Evolutionary conservation across 1,284 basidiomycete species (phyloP), one percentile per base, ranked within the genome.

Genomic region (Gymnopus androsaceus): DNA sequence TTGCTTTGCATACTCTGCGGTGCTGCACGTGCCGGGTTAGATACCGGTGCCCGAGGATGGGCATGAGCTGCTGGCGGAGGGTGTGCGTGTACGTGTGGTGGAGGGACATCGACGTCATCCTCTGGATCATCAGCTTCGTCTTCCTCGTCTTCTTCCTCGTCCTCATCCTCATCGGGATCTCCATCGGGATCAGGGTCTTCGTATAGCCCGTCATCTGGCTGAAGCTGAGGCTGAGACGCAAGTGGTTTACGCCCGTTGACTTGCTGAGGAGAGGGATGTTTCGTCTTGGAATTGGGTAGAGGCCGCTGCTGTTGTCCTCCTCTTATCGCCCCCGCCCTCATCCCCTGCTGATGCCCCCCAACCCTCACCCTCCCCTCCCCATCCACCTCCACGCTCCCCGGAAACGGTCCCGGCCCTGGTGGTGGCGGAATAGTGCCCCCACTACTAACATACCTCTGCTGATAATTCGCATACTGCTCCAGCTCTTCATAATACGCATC

Each of bases 401-500:
- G 96, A 77, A 99, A 99, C 1, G 97, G 97, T 19, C 96, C 96
- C 5, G 96, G 96, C 19, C 96, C 96, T 42, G 89, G 92, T 25
- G 95, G 95, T 48, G 94, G 93, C 62, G 93, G 86, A 64, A 94
- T 83, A 50, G 88, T 89, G 61, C 91, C 90, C 68, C 88, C 90
- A 65, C 88, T 90, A 64, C 85, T 87, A 66, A 90, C 89, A 75
- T 94, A 94, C 73, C 88, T 91, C 82, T 94, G 90, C 82, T 98
- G 94, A 77, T 95, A 92, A 75, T 93, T 90, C 73, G 95, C 95
- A 83, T 98, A 98, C 79, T 92, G 88, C 83, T 98, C 93, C 77
- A 99, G 88, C 82, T 98, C 95, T 74, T 97, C 93, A 84, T 98
- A 98, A 84, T 99, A 99, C 78, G 94, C 93, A 82, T 97, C 94